phyloP scores from a whole-genome alignment of 176 grass and related monocot genomes.

The Carex littledalei region DNA sequence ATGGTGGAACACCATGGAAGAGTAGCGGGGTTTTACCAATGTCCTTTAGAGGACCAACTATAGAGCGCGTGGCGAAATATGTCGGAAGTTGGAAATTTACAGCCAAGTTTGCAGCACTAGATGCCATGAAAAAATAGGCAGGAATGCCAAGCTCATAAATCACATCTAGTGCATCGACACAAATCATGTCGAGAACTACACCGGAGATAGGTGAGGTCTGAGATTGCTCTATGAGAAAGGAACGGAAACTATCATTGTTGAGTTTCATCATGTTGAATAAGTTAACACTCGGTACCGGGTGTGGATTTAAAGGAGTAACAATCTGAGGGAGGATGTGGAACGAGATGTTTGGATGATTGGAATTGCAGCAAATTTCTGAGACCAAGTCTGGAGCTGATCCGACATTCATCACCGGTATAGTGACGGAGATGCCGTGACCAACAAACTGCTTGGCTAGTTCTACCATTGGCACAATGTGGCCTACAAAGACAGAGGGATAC shows the following conservation, averaged over 20 bases:
- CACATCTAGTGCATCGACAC: constrained; percentile 15
- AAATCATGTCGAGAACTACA: constrained; percentile 35
- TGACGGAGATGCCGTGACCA: constrained; percentile 26
- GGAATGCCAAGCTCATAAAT: constrained; percentile 26
- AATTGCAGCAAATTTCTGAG: not conserved
- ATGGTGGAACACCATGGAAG: constrained; percentile 18
- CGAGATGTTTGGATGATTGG: constrained; percentile 26
- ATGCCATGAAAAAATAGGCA: constrained; percentile 23
- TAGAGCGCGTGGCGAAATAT: not conserved
- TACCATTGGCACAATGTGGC: constrained; percentile 43
- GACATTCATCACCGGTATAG: constrained; percentile 10
- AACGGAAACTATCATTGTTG: not conserved
- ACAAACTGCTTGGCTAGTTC: constrained; percentile 35
- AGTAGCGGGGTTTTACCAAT: not conserved
- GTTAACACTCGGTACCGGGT: not conserved
- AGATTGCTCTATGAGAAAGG: constrained; percentile 1
- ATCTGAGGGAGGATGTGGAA: constrained; percentile 29
- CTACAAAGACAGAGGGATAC: constrained; percentile 24
- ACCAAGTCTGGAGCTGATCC: not conserved
- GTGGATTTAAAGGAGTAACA: not conserved
- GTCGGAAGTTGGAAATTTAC: constrained; percentile 18
- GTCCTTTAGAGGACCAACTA: not conserved
- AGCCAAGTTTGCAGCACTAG: constrained; percentile 15
- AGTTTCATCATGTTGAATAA: not conserved
- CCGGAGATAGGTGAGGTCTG: not conserved